These are phyloP conservation scores for Nakaseomyces sp. DNA, from an alignment of 1,139 yeast genomes.

Conservation along the genomic window DNA sequence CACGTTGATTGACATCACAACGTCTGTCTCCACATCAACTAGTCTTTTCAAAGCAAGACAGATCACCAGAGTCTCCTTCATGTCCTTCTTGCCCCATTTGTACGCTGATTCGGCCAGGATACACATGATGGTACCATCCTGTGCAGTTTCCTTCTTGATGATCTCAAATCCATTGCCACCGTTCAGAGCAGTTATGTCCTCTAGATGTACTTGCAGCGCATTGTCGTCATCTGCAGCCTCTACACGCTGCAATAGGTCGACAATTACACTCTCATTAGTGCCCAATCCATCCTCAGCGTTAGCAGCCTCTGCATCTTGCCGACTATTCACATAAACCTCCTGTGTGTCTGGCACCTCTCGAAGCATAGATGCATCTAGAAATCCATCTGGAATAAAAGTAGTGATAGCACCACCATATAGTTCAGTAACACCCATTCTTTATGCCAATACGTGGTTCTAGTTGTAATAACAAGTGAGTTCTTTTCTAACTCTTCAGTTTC, in stretches of 20 bases:
- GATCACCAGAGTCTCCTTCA: conserved; percentile 35
- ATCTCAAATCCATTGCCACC: conserved; percentile 27
- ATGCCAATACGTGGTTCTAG: too few relatives aligned
- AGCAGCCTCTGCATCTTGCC: conserved; percentile 31
- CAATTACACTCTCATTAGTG: conserved; percentile 52
- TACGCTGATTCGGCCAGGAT: conserved; percentile 19
- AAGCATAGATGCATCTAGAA: conserved; percentile 62
- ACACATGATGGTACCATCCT: conserved; percentile 12
- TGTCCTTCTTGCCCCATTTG: conserved; percentile 43
- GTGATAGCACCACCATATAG: conserved; percentile 76
- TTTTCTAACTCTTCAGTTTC: too few relatives aligned
- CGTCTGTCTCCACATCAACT: conserved; percentile 47
- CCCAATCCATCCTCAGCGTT: conserved; percentile 33
- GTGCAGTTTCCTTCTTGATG: conserved; percentile 12
- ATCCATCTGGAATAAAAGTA: conserved; percentile 44
- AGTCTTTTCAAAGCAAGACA: conserved; percentile 49
- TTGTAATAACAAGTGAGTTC: too few relatives aligned
- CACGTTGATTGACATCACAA: conserved; percentile 51
- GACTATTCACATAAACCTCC: conserved; percentile 56
- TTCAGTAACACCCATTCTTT: conserved; percentile 7
- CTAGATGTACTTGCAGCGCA: conserved; percentile 36
- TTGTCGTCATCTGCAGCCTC: conserved; percentile 33
- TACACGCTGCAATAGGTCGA: conserved; percentile 62
- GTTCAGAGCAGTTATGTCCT: conserved; percentile 37
- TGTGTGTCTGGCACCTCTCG: conserved; percentile 85